A percentile compares a stretch with the other conserved stretches of the same genome.
phyloP scores from a whole-genome alignment of 148 eudicot genomes.

The Drosera capensis region DNA sequence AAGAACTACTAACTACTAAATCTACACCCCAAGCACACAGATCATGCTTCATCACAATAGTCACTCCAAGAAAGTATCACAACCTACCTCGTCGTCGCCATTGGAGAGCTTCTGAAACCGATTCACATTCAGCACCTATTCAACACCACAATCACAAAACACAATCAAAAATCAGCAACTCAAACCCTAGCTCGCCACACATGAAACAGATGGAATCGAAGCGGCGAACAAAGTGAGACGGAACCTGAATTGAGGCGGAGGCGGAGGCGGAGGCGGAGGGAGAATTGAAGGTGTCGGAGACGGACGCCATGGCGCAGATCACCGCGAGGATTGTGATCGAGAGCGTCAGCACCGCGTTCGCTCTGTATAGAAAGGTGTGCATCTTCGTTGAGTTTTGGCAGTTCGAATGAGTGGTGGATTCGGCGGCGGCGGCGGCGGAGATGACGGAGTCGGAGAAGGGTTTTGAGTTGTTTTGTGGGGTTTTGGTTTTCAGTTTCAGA shows the following conservation, averaged over 20 bases:
- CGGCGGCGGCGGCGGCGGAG: too few relatives aligned
- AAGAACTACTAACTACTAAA: too few relatives aligned
- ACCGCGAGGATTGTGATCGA: constrained; percentile 60
- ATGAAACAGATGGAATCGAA: constrained; percentile 50
- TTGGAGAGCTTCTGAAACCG: constrained; percentile 60
- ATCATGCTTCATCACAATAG: too few relatives aligned
- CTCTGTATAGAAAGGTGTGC: constrained; percentile 81
- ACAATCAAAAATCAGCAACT: constrained; percentile 3
- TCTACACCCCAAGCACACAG: too few relatives aligned
- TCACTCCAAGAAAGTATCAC: too few relatives aligned
- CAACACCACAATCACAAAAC: constrained; percentile 9
- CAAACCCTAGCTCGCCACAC: neutral
- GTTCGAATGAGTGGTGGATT: too few relatives aligned
- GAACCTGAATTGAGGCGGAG: neutral
- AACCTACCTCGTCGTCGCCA: constrained; percentile 96
- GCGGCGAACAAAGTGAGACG: constrained; percentile 25
- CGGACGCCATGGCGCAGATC: constrained; percentile 68
- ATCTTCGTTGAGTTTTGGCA: too few relatives aligned
- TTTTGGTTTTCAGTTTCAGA: too few relatives aligned
- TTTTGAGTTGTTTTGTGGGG: too few relatives aligned
- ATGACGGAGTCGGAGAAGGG: too few relatives aligned
- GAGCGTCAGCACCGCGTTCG: constrained; percentile 71
- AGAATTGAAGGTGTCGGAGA: constrained; percentile 67
- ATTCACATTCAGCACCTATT: constrained; percentile 61
- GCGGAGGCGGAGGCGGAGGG: constrained; percentile 10